Conservation (phyloP, 441 rosid species). For the Kokia cookei region DNA sequence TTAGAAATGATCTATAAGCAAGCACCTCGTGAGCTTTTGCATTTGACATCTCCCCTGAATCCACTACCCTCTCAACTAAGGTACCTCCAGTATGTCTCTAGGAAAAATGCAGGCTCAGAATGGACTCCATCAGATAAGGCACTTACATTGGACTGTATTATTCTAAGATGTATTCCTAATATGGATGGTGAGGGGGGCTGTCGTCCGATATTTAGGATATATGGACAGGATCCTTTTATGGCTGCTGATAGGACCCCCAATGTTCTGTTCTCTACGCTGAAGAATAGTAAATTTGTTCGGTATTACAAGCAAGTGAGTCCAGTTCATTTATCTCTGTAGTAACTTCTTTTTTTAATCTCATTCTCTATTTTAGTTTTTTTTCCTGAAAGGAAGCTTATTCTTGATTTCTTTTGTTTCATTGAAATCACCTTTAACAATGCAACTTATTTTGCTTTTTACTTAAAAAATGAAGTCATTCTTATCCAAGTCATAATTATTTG, state of each 20-base stretch:
- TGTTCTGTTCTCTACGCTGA: slow-evolving; percentile 71
- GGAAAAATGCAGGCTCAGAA: slow-evolving; percentile 64
- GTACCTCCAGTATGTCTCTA: slow-evolving; percentile 79
- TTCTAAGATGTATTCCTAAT: slow-evolving; percentile 63
- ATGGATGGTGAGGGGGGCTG: slow-evolving; percentile 75
- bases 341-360: neutral
- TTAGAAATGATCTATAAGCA: slow-evolving; percentile 84
- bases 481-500: neutral
- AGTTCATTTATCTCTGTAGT: neutral
- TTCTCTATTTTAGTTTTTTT: neutral
- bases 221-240: slow-evolving; percentile 75
- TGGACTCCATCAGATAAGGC: slow-evolving; percentile 89
- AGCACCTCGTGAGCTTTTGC: slow-evolving; percentile 80
- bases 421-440: neutral
- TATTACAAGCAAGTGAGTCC: slow-evolving; percentile 65
- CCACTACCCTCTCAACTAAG: slow-evolving; percentile 87
- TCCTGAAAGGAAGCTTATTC: neutral
- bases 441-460: neutral
- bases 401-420: neutral
- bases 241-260: slow-evolving; percentile 61
- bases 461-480: neutral
- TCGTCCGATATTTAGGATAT: slow-evolving; percentile 75
- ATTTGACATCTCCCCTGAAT: slow-evolving; percentile 60
- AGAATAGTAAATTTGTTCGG: slow-evolving; percentile 54
- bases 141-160: slow-evolving; percentile 70